Evolutionary conservation across 306 rosid genomes (phyloP).

Genomic region (Ziziphus jujuba): DNA sequence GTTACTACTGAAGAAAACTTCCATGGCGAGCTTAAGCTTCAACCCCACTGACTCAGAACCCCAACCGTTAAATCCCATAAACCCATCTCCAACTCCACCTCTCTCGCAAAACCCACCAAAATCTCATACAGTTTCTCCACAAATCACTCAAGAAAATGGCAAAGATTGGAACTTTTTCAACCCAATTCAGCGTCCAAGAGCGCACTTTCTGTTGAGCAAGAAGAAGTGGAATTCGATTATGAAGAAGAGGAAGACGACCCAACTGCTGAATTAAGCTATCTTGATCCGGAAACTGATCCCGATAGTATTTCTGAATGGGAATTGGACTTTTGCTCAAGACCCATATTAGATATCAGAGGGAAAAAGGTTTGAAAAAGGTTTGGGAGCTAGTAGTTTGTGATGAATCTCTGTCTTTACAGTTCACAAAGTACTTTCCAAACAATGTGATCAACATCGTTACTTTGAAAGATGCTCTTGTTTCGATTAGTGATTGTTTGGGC

Average conservation of each 20-base stretch:
- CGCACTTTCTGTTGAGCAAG: slow-evolving; percentile 48
- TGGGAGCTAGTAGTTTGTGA: slow-evolving; percentile 97
- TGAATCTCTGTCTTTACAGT: slow-evolving; percentile 74
- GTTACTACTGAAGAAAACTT: background rate
- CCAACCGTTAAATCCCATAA: slow-evolving; percentile 36
- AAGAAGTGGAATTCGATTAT: slow-evolving; percentile 35
- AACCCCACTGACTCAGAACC: slow-evolving; percentile 60
- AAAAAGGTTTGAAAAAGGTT: too few species aligned
- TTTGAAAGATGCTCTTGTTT: slow-evolving; percentile 70
- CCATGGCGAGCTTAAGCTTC: slow-evolving; percentile 89
- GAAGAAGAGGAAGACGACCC: slow-evolving; percentile 61
- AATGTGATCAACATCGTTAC: slow-evolving; percentile 90
- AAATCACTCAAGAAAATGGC: slow-evolving; percentile 13
- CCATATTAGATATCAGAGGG: slow-evolving; percentile 83
- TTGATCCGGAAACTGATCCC: slow-evolving; percentile 72
- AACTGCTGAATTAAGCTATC: slow-evolving; percentile 62
- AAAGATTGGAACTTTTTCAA: slow-evolving; percentile 36
- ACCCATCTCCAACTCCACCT: slow-evolving; percentile 27
- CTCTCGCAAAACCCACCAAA: slow-evolving; percentile 35
- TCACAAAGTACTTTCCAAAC: slow-evolving; percentile 84
- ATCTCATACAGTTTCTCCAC: slow-evolving; percentile 28
- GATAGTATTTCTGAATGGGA: slow-evolving; percentile 77
- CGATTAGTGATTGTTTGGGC: slow-evolving; percentile 57
- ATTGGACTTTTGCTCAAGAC: slow-evolving; percentile 90
- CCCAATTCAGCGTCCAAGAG: slow-evolving; percentile 57